phyloP scores from a whole-genome alignment of 768 basidiomycete genomes.

The Pholiota molesta region DNA sequence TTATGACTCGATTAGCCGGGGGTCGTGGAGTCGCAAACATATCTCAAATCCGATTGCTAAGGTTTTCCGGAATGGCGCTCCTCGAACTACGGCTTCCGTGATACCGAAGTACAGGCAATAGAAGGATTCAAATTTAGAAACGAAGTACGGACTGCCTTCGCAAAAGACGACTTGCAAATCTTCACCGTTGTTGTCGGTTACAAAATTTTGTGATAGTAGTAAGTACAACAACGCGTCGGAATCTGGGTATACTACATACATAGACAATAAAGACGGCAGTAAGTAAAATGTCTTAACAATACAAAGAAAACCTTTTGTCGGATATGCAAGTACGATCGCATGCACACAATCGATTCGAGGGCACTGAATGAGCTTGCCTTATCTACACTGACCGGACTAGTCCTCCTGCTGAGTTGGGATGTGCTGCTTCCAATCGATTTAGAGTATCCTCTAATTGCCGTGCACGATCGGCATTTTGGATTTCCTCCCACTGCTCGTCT shows the following conservation, averaged over 20 bases:
- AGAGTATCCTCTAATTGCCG: constrained; percentile 59
- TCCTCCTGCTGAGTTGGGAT: constrained; percentile 10
- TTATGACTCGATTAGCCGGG: not conserved
- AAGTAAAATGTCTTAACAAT: constrained; percentile 4
- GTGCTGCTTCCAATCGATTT: constrained; percentile 42
- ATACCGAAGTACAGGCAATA: not conserved
- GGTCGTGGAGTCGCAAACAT: not conserved
- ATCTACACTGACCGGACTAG: not conserved
- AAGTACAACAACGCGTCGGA: not conserved
- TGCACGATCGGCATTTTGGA: constrained; percentile 55
- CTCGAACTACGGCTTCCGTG: not conserved
- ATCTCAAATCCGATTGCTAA: not conserved
- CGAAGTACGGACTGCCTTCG: not conserved
- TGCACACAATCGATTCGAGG: not conserved
- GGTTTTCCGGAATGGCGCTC: not conserved
- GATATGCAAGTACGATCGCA: not conserved
- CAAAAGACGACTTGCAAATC: not conserved
- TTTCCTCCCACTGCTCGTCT: constrained; percentile 61
- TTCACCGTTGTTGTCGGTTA: not conserved
- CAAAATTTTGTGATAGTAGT: not conserved
- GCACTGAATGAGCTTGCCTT: not conserved
- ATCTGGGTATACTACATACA: not conserved
- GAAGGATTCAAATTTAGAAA: not conserved
- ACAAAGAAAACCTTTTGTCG: not conserved
- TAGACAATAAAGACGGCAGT: not conserved